A percentile compares a stretch with the other conserved stretches of the same genome.
These are phyloP conservation scores for Colletotrichum godetiae DNA, from an alignment of 2,329 filamentous ascomycete species.

Conservation along the genomic window DNA sequence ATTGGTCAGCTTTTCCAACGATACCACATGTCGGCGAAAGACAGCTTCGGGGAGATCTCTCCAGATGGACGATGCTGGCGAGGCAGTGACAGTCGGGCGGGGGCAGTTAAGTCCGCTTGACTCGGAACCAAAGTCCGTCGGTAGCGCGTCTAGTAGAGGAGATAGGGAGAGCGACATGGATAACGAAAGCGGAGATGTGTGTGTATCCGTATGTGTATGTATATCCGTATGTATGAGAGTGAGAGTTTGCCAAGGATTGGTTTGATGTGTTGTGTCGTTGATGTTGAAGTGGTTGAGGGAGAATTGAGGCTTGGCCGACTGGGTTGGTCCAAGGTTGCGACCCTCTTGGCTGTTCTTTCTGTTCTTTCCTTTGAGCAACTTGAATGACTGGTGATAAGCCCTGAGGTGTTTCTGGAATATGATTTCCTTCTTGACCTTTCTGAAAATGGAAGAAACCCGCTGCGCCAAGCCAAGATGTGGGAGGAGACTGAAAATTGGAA, in stretches of 20 bases:
- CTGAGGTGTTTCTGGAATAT: not conserved
- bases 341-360: not conserved
- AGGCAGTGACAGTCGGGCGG: constrained; percentile 24
- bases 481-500: not conserved
- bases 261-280: not conserved
- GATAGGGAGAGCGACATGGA: constrained; percentile 20
- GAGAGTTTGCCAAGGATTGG: not conserved
- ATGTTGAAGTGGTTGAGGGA: not conserved
- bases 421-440: not conserved
- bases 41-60: constrained; percentile 15
- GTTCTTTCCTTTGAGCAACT: not conserved
- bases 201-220: too few species aligned
- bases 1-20: constrained; percentile 33
- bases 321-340: not conserved
- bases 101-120: not conserved
- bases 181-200: not conserved
- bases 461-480: not conserved
- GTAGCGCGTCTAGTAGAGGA: not conserved
- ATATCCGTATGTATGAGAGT: not conserved
- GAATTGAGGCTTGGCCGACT: not conserved
- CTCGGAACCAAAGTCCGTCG: not conserved
- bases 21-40: constrained; percentile 31
- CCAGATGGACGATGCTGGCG: constrained; percentile 31
- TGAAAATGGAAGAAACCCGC: not conserved
- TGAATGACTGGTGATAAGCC: not conserved